A percentile compares a stretch with the other conserved stretches of the same genome.
These are phyloP conservation scores for Lablab purpureus DNA, from an alignment of 306 rosid species.

Conservation along the genomic window DNA sequence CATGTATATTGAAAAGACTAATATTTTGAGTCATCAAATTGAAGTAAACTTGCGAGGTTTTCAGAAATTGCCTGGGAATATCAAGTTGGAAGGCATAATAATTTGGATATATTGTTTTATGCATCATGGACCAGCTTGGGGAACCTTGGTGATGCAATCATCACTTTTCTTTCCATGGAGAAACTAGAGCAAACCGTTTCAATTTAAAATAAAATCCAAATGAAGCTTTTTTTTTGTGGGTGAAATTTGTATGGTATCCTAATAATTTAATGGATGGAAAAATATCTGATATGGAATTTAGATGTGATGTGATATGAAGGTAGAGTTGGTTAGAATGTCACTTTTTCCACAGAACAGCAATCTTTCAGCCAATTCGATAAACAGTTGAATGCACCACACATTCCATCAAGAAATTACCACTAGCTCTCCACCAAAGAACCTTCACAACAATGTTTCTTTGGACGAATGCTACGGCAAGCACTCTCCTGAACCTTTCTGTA, in stretches of 20 bases:
- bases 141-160: conserved; percentile 14
- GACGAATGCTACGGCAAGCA: background rate
- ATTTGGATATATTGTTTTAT: background rate
- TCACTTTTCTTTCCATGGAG: background rate
- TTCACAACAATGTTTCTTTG: background rate
- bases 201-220: background rate
- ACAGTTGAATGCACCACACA: background rate
- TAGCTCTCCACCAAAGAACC: background rate
- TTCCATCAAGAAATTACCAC: background rate
- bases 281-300: background rate
- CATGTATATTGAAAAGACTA: background rate
- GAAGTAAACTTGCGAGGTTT: background rate
- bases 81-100: background rate
- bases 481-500: background rate
- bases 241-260: background rate
- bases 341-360: background rate
- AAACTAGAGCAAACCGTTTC: background rate
- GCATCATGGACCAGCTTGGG: conserved; percentile 30
- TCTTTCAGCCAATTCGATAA: background rate
- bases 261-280: background rate
- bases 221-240: background rate
- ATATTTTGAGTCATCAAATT: background rate
- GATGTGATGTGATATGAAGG: conserved; percentile 3
- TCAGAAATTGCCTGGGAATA: background rate
- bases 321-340: background rate